Conservation (phyloP, 1,139 yeast species). For the Yamadazyma spencermartinsiae region DNA sequence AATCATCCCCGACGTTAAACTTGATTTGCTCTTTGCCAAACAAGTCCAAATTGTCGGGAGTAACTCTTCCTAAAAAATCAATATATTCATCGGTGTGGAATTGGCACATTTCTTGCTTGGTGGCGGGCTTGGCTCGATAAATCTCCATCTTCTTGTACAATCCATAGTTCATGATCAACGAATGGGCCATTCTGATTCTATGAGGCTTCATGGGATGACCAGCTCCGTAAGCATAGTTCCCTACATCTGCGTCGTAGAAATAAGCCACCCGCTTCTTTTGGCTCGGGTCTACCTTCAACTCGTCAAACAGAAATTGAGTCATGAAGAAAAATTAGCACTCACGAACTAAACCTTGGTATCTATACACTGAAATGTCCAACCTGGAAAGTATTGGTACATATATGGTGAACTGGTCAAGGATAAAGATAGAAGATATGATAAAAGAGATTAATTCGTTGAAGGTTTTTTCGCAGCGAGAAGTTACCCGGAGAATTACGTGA, state of each 20-base stretch:
- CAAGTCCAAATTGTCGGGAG: conserved; percentile 91
- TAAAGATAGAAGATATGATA: too few relatives aligned
- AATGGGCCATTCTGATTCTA: conserved; percentile 97
- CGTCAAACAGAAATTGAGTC: conserved; percentile 47
- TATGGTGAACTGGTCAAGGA: too few relatives aligned
- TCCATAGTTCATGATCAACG: conserved; percentile 95
- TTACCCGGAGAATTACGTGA: too few relatives aligned
- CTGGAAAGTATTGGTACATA: background rate
- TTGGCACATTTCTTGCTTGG: conserved; percentile 98
- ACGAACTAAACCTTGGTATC: background rate
- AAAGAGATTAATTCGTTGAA: too few relatives aligned
- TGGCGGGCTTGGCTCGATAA: conserved; percentile 95
- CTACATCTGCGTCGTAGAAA: conserved; percentile 75
- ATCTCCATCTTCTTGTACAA: conserved; percentile 96
- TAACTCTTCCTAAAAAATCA: conserved; percentile 87
- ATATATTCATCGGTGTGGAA: conserved; percentile 97
- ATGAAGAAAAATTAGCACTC: background rate
- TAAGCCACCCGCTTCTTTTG: conserved; percentile 48
- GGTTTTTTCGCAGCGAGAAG: too few relatives aligned
- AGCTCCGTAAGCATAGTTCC: conserved; percentile 96
- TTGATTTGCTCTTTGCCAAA: conserved; percentile 91
- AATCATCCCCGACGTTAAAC: conserved; percentile 96
- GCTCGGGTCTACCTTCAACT: conserved; percentile 40
- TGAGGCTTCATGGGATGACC: conserved; percentile 99
- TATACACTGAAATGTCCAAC: too few relatives aligned